phyloP scores from a whole-genome alignment of 768 basidiomycete genomes.

The Mycena sanguinolenta region DNA sequence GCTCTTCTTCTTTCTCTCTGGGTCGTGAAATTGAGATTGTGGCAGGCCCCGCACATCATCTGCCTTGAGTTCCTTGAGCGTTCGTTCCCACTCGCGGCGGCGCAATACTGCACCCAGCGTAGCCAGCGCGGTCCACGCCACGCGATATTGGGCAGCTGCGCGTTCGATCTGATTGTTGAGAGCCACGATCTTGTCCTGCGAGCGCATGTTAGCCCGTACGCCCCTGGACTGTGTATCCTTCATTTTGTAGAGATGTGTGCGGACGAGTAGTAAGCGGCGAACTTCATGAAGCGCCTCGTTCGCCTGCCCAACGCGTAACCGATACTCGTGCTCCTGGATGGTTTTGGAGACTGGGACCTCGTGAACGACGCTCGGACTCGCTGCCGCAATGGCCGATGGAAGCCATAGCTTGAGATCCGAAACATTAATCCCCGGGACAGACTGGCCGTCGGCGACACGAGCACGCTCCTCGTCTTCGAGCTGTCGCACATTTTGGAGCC shows the following conservation, averaged over 20 bases:
- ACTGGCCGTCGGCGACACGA: too few relatives aligned
- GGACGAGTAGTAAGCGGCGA: conserved; percentile 38
- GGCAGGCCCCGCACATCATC: conserved; percentile 40
- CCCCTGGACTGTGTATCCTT: conserved; percentile 40
- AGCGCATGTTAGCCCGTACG: conserved; percentile 41
- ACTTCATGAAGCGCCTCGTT: conserved; percentile 42
- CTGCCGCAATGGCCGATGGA: too few relatives aligned
- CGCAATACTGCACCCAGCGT: conserved; percentile 2
- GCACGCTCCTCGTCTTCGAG: conserved; percentile 45
- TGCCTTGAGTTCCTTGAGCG: conserved; percentile 25
- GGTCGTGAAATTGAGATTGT: neutral
- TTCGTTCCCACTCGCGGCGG: conserved; percentile 31
- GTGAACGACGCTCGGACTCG: too few relatives aligned
- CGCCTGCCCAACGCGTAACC: conserved; percentile 42
- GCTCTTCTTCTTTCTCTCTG: neutral
- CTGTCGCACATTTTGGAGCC: conserved; percentile 36
- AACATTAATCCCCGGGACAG: too few relatives aligned
- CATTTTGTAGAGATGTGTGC: conserved; percentile 36
- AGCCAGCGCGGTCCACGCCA: conserved; percentile 32
- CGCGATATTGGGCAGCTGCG: conserved; percentile 35
- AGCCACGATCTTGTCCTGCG: conserved; percentile 31
- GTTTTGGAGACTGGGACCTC: too few relatives aligned
- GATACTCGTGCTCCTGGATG: conserved; percentile 36
- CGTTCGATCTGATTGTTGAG: conserved; percentile 35
- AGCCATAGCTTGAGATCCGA: too few relatives aligned